Evolutionary conservation across 73 alveolate species (phyloP).

Genomic region (Tetrahymena thermophila): DNA sequence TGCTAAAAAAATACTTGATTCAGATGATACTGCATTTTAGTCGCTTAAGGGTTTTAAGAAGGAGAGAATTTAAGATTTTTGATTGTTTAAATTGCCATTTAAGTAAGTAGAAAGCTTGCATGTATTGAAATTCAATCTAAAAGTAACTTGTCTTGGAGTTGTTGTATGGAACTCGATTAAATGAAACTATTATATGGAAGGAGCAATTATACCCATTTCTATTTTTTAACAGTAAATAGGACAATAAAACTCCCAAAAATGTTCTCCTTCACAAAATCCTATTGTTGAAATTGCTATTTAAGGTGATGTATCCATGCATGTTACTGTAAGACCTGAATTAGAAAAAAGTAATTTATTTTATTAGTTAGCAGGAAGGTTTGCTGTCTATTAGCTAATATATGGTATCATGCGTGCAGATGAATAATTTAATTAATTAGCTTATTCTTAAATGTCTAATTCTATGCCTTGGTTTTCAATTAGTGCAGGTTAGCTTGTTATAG

Average conservation of each 20-base stretch:
- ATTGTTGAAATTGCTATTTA: background rate
- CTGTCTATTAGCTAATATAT: background rate
- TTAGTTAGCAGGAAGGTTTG: background rate
- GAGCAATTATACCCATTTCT: background rate
- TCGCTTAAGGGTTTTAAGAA: background rate
- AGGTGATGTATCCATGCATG: background rate
- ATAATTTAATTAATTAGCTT: background rate
- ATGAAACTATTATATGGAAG: background rate
- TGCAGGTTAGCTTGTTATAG: background rate
- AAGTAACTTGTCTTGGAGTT: background rate
- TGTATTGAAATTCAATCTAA: background rate
- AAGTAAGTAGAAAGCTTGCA: background rate
- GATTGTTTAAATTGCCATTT: background rate
- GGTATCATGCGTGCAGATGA: background rate
- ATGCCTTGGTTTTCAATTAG: background rate
- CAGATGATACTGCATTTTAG: background rate
- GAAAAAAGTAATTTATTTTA: background rate
- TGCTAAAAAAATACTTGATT: background rate
- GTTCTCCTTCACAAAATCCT: background rate
- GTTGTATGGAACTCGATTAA: background rate
- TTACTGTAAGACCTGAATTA: background rate
- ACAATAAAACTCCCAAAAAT: background rate
- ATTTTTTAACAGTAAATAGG: background rate
- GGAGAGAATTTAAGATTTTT: background rate
- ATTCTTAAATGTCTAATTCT: background rate